Conservation (phyloP, 164 flowering plant species). For the Chimonanthus salicifolius region DNA sequence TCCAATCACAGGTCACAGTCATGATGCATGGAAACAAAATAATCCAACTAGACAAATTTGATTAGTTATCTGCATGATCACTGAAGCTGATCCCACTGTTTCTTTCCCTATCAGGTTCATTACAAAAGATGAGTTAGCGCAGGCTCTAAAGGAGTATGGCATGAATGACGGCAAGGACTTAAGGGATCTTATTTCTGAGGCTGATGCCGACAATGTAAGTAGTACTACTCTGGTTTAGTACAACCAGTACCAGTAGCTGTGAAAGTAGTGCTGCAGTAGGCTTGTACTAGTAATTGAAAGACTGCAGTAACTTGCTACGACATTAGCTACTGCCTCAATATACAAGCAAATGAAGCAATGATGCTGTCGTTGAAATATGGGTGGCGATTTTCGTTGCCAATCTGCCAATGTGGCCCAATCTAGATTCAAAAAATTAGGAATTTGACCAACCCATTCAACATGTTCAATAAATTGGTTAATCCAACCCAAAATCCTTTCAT, state of each 20-base stretch:
- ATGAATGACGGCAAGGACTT: slow-evolving; percentile 84
- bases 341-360: background rate
- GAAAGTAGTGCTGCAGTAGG: too few relatives aligned
- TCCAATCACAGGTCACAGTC: background rate
- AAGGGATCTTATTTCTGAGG: slow-evolving; percentile 83
- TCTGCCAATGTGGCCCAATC: too few relatives aligned
- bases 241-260: background rate
- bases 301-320: too few relatives aligned
- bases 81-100: background rate
- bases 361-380: background rate
- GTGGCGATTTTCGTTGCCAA: too few relatives aligned
- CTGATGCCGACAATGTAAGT: slow-evolving; percentile 79
- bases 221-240: background rate
- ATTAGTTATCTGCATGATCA: background rate
- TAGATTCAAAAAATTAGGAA: too few relatives aligned
- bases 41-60: background rate
- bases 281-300: too few relatives aligned
- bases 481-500: too few relatives aligned
- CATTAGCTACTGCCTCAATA: background rate
- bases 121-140: slow-evolving; percentile 87
- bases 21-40: background rate
- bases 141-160: slow-evolving; percentile 79
- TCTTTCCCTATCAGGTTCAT: slow-evolving; percentile 43
- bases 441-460: too few relatives aligned
- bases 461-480: too few relatives aligned